Evolutionary conservation across 1,284 basidiomycete genomes (phyloP), one percentile per base, ranked within the genome.

Genomic region (Cryptococcus hybrid): DNA sequence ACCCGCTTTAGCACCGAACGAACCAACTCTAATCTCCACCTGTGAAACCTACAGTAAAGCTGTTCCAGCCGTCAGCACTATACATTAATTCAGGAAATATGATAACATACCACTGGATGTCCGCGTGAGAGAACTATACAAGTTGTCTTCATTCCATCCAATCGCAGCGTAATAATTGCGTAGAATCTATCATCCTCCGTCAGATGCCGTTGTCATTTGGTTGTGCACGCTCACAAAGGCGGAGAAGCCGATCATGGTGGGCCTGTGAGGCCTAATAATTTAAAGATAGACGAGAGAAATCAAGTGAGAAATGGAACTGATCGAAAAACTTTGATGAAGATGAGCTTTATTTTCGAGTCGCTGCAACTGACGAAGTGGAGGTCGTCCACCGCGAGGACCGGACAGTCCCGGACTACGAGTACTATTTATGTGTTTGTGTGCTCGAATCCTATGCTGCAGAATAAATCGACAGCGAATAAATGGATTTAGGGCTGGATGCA

Each of bases 101-200:
- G 34, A 12, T 30, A 36, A 79, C 85, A 60, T 61, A 92, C 90
- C 88, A 79, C 84, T 88, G 0, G 91, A 94, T 40, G 91, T 89
- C 45, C 90, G 84, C 5, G 92, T 97, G 40, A 98, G 74, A 67
- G 95, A 91, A 5, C 89, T 86, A 71, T 93, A 97, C 6, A 94
- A 83, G 71, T 94, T 94, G 78, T 97, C 92, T 75, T 95, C 90
- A 71, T 94, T 94, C 94, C 94, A 98, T 61, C 90, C 90, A 45
- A 92, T 96, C 11, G 86, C 86, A 62, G 85, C 84, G 80, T 93
- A 93, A 79, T 96, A 97, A 73, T 67, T 51, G 57, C 68, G 24
- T 15, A 59, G 24, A 46, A 55, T 43, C 59, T 73, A 50, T 54
- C 50, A n/a, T 52, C 1, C 15, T 4, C 8, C 5, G 40, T 49